Conservation (phyloP, 176 grass and related monocot species). For the Hsuehochloa calcarea region DNA sequence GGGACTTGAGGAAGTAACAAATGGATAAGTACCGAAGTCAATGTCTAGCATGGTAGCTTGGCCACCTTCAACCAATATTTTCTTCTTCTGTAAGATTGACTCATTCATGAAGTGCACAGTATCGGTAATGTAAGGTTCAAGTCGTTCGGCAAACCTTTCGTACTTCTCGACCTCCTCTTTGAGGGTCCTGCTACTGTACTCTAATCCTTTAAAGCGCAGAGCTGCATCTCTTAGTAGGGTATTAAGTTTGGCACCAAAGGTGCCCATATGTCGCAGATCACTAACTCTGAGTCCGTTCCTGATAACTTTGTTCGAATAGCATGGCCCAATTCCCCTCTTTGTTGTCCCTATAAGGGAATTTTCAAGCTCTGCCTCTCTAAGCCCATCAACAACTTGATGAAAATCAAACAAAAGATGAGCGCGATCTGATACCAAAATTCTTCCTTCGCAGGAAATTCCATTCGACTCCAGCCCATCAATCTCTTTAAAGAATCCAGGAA, state of each 20-base stretch:
- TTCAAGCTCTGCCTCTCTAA: conserved; percentile 75
- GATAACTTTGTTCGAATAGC: conserved; percentile 80
- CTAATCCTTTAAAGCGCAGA: conserved; percentile 62
- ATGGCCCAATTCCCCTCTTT: conserved; percentile 83
- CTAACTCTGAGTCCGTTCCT: conserved; percentile 79
- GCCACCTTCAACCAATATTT: conserved; percentile 93
- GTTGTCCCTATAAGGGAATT: conserved; percentile 83
- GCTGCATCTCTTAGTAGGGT: conserved; percentile 66
- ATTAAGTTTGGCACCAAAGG: conserved; percentile 74
- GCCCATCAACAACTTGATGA: conserved; percentile 83
- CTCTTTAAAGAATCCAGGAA: conserved; percentile 89
- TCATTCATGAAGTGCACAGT: conserved; percentile 81
- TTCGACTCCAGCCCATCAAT: conserved; percentile 77
- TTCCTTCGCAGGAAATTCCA: conserved; percentile 64
- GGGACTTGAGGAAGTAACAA: conserved; percentile 91
- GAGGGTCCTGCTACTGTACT: conserved; percentile 55
- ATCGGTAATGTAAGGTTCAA: conserved; percentile 75
- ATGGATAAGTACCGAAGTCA: conserved; percentile 96
- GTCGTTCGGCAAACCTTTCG: conserved; percentile 60
- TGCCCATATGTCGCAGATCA: conserved; percentile 77
- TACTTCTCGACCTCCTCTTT: conserved; percentile 83
- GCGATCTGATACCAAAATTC: conserved; percentile 79
- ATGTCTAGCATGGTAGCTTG: conserved; percentile 98
- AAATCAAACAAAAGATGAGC: conserved; percentile 95
- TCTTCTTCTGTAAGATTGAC: conserved; percentile 82